Evolutionary conservation across 768 basidiomycete species (phyloP), one percentile per base, ranked within the genome.

Genomic region (Suillus luteus): DNA sequence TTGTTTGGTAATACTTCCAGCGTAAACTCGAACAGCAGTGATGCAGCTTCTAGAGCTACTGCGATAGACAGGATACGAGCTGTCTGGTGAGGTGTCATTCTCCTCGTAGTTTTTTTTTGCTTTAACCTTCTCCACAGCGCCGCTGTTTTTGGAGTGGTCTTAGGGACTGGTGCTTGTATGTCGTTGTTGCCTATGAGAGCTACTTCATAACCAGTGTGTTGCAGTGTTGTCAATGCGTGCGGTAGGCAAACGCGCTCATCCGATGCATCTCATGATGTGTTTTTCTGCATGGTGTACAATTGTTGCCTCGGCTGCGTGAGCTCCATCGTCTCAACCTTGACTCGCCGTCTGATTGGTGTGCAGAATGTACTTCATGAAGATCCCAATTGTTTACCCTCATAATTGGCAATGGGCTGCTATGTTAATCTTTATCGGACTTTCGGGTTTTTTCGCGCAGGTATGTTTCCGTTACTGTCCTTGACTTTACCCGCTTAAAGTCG

Each of bases 191-290:
- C 40, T 48, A 17, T 43, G 10, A 3, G 24, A 22, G 33, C 40
- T 24, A 44, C 59, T 37, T 22, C 11, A 40, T 44, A 49, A 55
- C 12, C 31, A 5, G 10, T 31, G n/a, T 49, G 12, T 33, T 37
- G 12, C 59, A 86, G 85, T 82, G 64, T 80, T 81, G 0, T 73
- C 78, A 4, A 81, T 88, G 33, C 85, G 92, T 11, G 84, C 84
- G 1, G 91, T 95, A 43, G 93, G 93, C 0, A 87, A 83, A 63
- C 82, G 88, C 5, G 92, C 92, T 1, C 88, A 91, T 67, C 80
- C 92, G 1, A 73, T 93, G 62, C 93, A 96, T 71, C 79, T 84
- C 2, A 80, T 94, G 68, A 75, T 82, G 0, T 92, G 85, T 61
- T 93, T 89, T 72, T 86, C 89, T 1, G 72, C 81, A 9, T 79